phyloP scores from a whole-genome alignment of 31 red algal species.

The Porphyra umbilicalis region DNA sequence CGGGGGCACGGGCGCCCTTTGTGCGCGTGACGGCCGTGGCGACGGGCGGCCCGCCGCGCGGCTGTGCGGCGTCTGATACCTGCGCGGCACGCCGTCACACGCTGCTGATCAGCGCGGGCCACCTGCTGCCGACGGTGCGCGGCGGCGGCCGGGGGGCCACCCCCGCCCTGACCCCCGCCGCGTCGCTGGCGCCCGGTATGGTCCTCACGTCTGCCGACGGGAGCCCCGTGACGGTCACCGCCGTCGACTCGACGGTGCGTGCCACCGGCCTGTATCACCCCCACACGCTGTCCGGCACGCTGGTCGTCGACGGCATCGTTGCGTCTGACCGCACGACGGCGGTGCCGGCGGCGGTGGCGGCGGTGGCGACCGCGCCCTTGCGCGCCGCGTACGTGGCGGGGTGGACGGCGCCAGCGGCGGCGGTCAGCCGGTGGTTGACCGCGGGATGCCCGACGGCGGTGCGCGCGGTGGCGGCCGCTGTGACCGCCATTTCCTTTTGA shows the following conservation, averaged over 20 bases:
- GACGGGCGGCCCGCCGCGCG: no score
- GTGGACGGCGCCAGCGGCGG: background rate
- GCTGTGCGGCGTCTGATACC: no score
- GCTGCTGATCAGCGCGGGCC: background rate
- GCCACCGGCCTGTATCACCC: background rate
- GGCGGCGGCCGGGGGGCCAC: background rate
- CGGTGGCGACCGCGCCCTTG: background rate
- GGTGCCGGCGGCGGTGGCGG: background rate
- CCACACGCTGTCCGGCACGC: background rate
- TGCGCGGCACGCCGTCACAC: no score
- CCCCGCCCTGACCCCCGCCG: background rate
- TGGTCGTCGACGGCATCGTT: background rate
- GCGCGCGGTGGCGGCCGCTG: background rate
- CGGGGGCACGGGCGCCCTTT: conserved; percentile 5
- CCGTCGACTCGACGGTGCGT: background rate
- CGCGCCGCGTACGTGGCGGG: background rate
- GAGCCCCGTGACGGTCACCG: background rate
- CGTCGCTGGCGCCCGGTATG: background rate
- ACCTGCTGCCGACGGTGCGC: background rate
- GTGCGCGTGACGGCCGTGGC: conserved; percentile 1
- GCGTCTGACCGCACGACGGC: background rate
- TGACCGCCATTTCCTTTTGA: no score
- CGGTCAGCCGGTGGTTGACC: background rate
- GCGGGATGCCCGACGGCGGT: background rate
- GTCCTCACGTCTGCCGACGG: background rate